Conservation (phyloP, 2,329 filamentous ascomycete genomes). For the Aspergillus carbonarius region DNA sequence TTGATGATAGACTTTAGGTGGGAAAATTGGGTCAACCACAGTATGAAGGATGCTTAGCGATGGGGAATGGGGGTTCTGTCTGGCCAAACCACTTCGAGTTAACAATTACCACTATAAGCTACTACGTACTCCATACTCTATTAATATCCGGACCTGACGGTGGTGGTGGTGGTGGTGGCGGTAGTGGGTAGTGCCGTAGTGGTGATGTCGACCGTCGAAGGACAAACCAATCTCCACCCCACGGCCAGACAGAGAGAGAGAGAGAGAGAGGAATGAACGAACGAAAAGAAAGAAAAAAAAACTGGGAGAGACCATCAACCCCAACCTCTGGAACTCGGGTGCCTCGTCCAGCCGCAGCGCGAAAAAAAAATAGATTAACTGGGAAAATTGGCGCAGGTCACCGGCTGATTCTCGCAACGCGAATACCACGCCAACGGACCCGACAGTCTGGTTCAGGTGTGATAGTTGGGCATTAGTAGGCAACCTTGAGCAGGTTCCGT, state of each 20-base stretch:
- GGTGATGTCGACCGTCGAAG: background rate
- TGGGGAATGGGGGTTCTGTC: background rate
- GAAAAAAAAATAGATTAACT: conserved; percentile 13
- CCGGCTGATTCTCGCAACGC: conserved; percentile 16
- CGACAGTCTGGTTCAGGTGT: conserved; percentile 29
- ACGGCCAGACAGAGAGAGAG: no score
- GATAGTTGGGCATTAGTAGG: conserved; percentile 27
- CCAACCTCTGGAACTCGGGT: background rate
- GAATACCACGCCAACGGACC: conserved; percentile 21
- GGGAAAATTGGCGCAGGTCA: conserved; percentile 9
- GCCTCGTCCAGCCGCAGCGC: background rate
- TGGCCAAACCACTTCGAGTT: background rate
- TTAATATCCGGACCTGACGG: no score
- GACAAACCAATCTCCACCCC: background rate
- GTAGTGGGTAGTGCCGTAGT: background rate
- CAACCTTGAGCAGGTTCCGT: conserved; percentile 15
- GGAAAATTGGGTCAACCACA: background rate
- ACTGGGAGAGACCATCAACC: background rate
- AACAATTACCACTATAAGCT: no score
- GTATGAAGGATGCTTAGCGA: background rate
- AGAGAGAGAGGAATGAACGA: background rate
- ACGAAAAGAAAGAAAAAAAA: background rate
- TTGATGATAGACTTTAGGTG: background rate
- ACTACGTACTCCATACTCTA: no score
- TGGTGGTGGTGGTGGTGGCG: no score